Base-by-base conservation (phyloP, 1,284 basidiomycete genomes). In the Ustilago shanxiensis region DNA sequence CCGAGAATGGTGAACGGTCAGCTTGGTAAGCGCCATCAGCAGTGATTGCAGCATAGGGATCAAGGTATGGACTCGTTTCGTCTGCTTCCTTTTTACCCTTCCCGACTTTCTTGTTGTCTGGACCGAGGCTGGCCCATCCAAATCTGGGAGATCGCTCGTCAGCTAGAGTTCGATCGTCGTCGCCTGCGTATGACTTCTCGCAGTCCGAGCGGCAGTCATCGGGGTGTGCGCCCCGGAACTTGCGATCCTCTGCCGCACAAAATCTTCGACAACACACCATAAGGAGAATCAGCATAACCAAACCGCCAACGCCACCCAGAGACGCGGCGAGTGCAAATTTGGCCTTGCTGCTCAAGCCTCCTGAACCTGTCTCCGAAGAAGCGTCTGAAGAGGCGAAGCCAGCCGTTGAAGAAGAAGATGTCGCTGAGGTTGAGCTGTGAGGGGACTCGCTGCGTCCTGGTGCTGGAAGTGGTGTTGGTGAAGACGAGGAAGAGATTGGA, bases 221-320 rank as follows among this genome's bases (percentile, higher is more conserved):
- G 5, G 63, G 59, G 49, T 67, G 45, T 11, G 49, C 62, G 20
- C 72, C 66, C 10, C 74, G 56, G 66, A 63, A 63, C 28, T 70
- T 63, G 49, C 73, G 66, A 20, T 79, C 79, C 39, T 82, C 79
- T 16, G 64, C 77, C 18, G 80, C 74, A 41, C 72, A 74, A 44
- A 57, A 68, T 33, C 75, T 66, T 28, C 79, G 74, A 35, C 79
- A 82, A 62, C 75, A 76, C 29, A 82, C 50, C 56, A 83, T 73
- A 29, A 83, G 65, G 29, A 79, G 26, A 49, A 82, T 64, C 22
- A 82, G 60, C 61, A 73, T 53, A 41, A 77, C 29, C 1, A 82
- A 31, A 11, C 79, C 82, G n/a, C 80, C 81, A 2, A 73, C 73
- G 6, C 74, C 59, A 11, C 79, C 80, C 28, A 82, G 35, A 0